Conservation (phyloP, 805 yeast species). For the Lipomyces spencermartinsiae region DNA sequence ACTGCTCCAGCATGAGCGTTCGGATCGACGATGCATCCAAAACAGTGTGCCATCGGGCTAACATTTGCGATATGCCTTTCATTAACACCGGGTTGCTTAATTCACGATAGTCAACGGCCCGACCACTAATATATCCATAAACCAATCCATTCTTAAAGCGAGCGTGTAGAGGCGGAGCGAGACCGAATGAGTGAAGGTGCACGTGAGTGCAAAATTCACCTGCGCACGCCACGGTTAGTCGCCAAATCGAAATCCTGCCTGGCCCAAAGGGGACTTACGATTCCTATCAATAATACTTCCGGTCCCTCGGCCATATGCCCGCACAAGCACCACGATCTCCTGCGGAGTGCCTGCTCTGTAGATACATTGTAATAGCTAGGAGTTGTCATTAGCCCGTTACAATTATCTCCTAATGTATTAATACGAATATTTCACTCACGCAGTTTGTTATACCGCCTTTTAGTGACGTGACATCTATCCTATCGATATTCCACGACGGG, state of each 20-base stretch:
- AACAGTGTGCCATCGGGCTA: constrained; percentile 73
- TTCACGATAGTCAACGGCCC: constrained; percentile 63
- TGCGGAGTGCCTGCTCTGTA: constrained; percentile 21
- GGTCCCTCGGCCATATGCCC: constrained; percentile 80
- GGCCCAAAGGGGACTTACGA: constrained; percentile 45
- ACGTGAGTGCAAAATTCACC: constrained; percentile 72
- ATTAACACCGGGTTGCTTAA: constrained; percentile 55
- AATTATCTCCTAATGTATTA: not conserved
- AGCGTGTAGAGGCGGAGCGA: constrained; percentile 74
- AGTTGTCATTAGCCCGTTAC: not conserved
- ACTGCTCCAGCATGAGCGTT: constrained; percentile 35
- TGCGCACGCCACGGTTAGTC: not conserved
- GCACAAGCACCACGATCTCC: constrained; percentile 50
- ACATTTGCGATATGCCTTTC: constrained; percentile 65
- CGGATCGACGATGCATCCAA: constrained; percentile 57
- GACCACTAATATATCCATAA: constrained; percentile 71
- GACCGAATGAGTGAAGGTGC: constrained; percentile 60
- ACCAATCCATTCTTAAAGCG: constrained; percentile 74
- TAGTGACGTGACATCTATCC: constrained; percentile 22
- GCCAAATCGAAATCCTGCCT: not conserved
- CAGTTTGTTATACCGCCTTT: constrained; percentile 37
- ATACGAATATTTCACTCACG: constrained; percentile 16
- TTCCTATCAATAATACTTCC: constrained; percentile 73
- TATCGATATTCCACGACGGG: constrained; percentile 25
- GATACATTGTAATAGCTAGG: constrained; percentile 27